Evolutionary conservation across 2,329 filamentous ascomycete genomes (phyloP), one percentile per base, ranked within the genome.

Genomic region (Ophiostoma sp.): DNA sequence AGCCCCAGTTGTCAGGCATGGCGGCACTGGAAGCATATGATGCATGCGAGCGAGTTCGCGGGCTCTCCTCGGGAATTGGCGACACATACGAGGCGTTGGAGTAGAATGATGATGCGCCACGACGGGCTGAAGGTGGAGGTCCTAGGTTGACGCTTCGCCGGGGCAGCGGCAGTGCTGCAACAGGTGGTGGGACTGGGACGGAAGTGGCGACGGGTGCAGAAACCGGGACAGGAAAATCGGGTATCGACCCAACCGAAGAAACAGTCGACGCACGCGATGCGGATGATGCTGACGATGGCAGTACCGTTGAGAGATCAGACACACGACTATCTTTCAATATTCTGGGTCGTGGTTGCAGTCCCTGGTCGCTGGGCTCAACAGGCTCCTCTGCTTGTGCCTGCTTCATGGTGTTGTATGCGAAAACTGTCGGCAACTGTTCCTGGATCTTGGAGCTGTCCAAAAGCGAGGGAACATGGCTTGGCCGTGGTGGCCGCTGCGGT

Each of bases 11-110:
- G 27, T 87, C 86, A 0, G 90, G 90, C 77, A 93, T 91, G 0
- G 86, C 90, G 48, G 87, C 86, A 74, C 90, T 93, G 2, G 91
- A 93, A 31, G 87, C 90, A 75, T 87, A 89, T 0, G 90, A 92
- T 36, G 83, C 83, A 76, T 87, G 85, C 0, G 87, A 87, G 69
- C 83, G 80, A 3, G 83, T 81, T 33, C 84, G 81, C 0, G 86
- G 83, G 73, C 84, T 86, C 76, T 93, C 90, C 77, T 93, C 91
- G 0, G 88, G 89, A 69, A 94, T 93, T 0, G 91, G 90, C 0
- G 90, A 90, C 35, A 93, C 89, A 72, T 84, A 89, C 0, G 89
- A 90, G 15, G 83, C 79, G 73, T 84, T 86, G 2, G 89, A 90
- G 75, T 90, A 89, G 72, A 88, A 89, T 0, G 87, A 88, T 0